Evolutionary conservation across 805 yeast genomes (phyloP).

Genomic region (Sugiyamaella valdiviana): DNA sequence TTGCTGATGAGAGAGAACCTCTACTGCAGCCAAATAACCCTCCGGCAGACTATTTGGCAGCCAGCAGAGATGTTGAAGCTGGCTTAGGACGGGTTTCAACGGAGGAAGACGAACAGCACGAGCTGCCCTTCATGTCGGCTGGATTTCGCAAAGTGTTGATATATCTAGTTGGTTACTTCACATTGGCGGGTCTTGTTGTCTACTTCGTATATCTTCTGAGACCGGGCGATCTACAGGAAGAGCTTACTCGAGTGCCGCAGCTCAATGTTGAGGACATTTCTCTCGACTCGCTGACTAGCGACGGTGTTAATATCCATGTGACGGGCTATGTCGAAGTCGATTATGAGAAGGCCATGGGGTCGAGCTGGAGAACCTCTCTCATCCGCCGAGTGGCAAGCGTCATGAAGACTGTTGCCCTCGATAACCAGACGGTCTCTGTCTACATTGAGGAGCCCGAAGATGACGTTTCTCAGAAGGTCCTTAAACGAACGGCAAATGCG

Average conservation of each 20-base stretch:
- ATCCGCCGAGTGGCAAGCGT: conserved; percentile 9
- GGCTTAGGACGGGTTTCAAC: neutral
- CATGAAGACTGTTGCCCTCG: conserved; percentile 6
- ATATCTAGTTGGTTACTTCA: too few relatives aligned
- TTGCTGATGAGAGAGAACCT: neutral
- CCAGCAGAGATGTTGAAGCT: neutral
- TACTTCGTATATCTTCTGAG: neutral
- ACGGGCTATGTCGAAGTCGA: conserved; percentile 14
- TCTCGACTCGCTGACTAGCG: conserved; percentile 11
- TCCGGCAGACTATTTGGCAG: neutral
- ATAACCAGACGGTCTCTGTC: conserved; percentile 9
- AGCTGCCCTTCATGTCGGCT: too few relatives aligned
- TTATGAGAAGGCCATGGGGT: conserved; percentile 12
- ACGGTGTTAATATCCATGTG: conserved; percentile 16
- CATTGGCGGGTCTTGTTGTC: neutral
- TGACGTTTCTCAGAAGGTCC: neutral
- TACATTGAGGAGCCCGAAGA: conserved; percentile 9
- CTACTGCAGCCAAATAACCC: neutral
- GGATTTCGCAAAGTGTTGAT: too few relatives aligned
- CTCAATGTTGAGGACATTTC: conserved; percentile 9
- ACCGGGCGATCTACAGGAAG: conserved; percentile 12
- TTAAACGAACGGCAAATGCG: conserved; percentile 13
- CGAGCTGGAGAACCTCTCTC: conserved; percentile 3
- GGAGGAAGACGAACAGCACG: neutral
- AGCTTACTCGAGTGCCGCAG: conserved; percentile 10